These are phyloP conservation scores for Ocimum tenuiflorum DNA, from an alignment of 257 asterid species.

Conservation along the genomic window DNA sequence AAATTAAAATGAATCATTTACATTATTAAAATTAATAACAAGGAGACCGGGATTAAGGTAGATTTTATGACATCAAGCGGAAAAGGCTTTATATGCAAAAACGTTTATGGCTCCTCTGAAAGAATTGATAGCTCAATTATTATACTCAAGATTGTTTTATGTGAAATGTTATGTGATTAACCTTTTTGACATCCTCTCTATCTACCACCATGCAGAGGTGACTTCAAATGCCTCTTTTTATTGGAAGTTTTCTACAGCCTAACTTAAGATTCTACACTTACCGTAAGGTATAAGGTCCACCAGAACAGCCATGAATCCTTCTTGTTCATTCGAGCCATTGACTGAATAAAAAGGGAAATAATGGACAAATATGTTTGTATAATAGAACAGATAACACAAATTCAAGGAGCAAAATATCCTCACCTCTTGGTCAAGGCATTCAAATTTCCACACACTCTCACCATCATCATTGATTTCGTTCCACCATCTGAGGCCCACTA, in stretches of 20 bases:
- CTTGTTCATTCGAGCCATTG: slow-evolving; percentile 93
- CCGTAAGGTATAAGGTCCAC: slow-evolving; percentile 95
- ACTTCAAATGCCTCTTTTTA: too few relatives aligned
- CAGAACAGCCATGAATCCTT: slow-evolving; percentile 98
- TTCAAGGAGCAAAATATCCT: slow-evolving; percentile 13
- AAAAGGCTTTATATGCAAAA: slow-evolving; percentile 6
- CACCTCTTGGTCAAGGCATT: slow-evolving; percentile 76
- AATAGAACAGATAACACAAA: neutral
- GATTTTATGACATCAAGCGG: neutral
- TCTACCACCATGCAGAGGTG: neutral
- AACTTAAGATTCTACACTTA: slow-evolving; percentile 31
- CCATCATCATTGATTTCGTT: slow-evolving; percentile 81
- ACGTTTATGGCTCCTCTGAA: neutral
- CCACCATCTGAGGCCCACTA: slow-evolving; percentile 99
- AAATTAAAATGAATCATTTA: neutral
- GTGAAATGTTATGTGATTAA: neutral
- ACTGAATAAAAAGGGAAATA: slow-evolving; percentile 34
- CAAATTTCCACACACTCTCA: slow-evolving; percentile 93
- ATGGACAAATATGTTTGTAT: slow-evolving; percentile 8
- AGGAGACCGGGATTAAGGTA: neutral
- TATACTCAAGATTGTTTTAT: neutral
- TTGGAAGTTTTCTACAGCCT: neutral
- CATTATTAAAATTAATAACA: neutral
- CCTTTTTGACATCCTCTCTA: neutral
- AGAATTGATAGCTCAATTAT: neutral